Evolutionary conservation across 768 basidiomycete genomes (phyloP), one percentile per base, ranked within the genome.

Genomic region (Galerina sulciceps): DNA sequence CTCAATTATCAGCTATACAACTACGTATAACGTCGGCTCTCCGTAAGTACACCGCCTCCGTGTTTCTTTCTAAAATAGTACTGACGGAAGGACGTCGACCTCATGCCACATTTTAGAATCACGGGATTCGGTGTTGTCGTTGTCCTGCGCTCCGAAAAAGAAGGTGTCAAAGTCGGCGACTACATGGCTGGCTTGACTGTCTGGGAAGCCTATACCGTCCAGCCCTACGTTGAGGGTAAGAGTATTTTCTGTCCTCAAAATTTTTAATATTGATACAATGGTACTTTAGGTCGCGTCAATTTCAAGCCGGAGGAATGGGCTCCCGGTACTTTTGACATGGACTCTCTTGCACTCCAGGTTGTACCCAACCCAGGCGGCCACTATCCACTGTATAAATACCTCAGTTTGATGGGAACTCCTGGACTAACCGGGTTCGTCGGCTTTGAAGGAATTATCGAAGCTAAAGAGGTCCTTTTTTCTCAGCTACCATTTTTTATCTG

Each of bases 91-190:
- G 14, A 23, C 11, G n/a, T n/a, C n/a, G 6, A 35, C 8, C 9
- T 26, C 10, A 17, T 46, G 40, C 41, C n/a, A n/a, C 41, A 2
- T 26, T 23, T 10, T 47, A 78, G 75, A 4, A 26, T 78, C 9
- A 20, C 10, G 2, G 69, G 74, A 31, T 71, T 64, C 52, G 81
- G 78, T 22, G 71, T 83, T 11, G 81, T 75, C 11, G 71, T 81
- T 4, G 79, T 80, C 53, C 23, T 81, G 14, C 77, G 79, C 35
- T 81, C 79, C 0, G 79, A 82, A 37, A 57, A 67, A 38, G 18
- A 65, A 17, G 58, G 64, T 0, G 67, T 76, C 49, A 70, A 75
- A 53, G 61, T 59, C 6, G 81, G 81, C 9, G 72, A 76, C 37
- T 75, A 83, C 53, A 50, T 85, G 2, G 77, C 76, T 53, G 80